Evolutionary conservation across 2,329 filamentous ascomycete species (phyloP), one percentile per base, ranked within the genome.

Genomic region (Ophiocordyceps camponoti-saundersi): DNA sequence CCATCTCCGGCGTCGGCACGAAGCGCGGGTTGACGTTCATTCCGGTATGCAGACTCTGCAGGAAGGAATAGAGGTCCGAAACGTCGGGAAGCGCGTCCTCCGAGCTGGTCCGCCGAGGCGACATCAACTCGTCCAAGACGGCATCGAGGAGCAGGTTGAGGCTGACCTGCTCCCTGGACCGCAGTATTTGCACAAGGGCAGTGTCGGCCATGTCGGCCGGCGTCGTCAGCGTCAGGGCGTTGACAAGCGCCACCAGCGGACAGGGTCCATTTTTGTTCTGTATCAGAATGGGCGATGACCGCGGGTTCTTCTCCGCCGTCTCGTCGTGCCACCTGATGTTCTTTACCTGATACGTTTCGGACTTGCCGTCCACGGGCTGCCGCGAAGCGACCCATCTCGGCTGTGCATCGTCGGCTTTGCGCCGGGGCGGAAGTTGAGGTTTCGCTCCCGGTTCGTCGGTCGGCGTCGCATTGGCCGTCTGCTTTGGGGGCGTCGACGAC

Each of bases 1-100:
- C 57, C 20, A 69, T 61, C 15, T 73, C 67, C 8, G 65, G 59
- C 0, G 68, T 72, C 2, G 85, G 73, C 8, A 93, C 73, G 52
- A 95, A 92, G 20, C 84, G 79, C 2, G 92, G 92, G 53, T 98
- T 98, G 48, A 96, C 90, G 56, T 96, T 98, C 85, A 98, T 95
- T 36, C 92, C 92, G 0, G 89, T 96, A 55, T 95, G 87, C 2
- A 98, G 68, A 42, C 86, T 85, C 48, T 92, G 77, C 2, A 98
- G 69, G 57, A 98, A 98, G 7, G 75, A 72, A 60, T 95, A 94
- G 1, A 98, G 70, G 49, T 95, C 89, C 34, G 81, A 76, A 11
- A 96, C 82, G 59, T 96, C 92, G 0, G 90, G 90, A 22, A 96
- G 65, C 16, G 78, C 68, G 1, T 72, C 73, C 32, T 80, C 76